Base-by-base conservation (phyloP, 345 rosid species). In the Barbarea vulgaris region DNA sequence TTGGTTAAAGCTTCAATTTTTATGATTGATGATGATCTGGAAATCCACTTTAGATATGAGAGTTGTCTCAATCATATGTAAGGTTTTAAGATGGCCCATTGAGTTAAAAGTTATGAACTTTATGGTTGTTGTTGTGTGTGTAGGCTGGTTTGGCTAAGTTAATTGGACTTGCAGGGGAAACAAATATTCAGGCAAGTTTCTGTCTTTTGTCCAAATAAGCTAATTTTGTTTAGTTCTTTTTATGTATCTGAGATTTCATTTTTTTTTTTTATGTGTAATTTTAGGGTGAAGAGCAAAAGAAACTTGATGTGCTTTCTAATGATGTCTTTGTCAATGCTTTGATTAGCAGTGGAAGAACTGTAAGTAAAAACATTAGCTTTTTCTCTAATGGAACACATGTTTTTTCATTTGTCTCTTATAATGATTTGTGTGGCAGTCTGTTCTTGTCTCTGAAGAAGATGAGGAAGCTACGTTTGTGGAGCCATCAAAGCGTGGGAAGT, bases 251-350 rank as follows among this genome's bases (percentile, higher is more conserved):
- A 66, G 31, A 73, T 69, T 69, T 7, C 59, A 48, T 78, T 41
- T 67, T 33, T 37, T 2, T 78, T 41, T 67, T 33, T 37, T 2
- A 17, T 74, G 61, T 69, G 18, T 27, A 39, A 25, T 70, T 76
- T 76, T 15, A 76, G 99, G 99, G 99, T 59, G 99, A 95, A 76
- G 98, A 95, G 83, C 99, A 95, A 81, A 95, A 95, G 93, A 92
- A 95, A 51, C 81, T 95, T 69, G 98, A 95, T 84, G 97, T 95
- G 61, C 97, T 95, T 44, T 95, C 99, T 3, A 95, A 95, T 64
- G 97, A 95, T 46, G 98, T 95, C 37, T 95, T 92, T 79, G 52
- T 92, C 75, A 95, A 95, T 78, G 99, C 98, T 70, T 85, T 95
- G 73, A 83, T 88, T 18, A 94, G 98, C 95, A 94, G 98, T 75